Conservation (phyloP, 2,329 filamentous ascomycete genomes). For the Alternaria panax region DNA sequence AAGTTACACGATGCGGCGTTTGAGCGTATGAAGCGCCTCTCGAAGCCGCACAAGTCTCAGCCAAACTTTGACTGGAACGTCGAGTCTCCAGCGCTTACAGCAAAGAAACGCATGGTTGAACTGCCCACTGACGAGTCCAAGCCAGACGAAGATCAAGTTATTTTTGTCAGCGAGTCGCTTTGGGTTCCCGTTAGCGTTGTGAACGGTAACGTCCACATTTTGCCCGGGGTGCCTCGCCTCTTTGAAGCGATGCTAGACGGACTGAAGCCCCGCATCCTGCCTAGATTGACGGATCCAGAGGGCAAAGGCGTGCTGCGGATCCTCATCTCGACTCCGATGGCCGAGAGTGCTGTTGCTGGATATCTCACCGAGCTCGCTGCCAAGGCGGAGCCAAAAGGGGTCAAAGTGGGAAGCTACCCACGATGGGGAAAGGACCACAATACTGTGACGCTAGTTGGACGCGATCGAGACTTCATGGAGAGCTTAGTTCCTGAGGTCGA, state of each 20-base stretch:
- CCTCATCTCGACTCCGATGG: conserved; percentile 83
- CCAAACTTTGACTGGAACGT: conserved; percentile 84
- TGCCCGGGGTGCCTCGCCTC: conserved; percentile 86
- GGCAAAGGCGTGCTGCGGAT: conserved; percentile 81
- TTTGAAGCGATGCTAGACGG: conserved; percentile 82
- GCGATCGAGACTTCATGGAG: conserved; percentile 79
- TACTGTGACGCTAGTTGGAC: conserved; percentile 85
- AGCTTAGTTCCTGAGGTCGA: conserved; percentile 79
- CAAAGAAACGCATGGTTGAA: conserved; percentile 89
- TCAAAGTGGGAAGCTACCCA: conserved; percentile 96
- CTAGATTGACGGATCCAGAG: conserved; percentile 78
- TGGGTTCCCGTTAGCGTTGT: conserved; percentile 93
- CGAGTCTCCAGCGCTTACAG: conserved; percentile 77
- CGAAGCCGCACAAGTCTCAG: conserved; percentile 74
- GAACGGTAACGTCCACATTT: conserved; percentile 91
- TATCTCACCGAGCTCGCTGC: conserved; percentile 82
- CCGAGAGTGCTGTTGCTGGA: conserved; percentile 83
- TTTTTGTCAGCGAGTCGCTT: conserved; percentile 80
- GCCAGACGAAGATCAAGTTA: conserved; percentile 72
- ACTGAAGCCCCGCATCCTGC: conserved; percentile 73
- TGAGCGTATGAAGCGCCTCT: conserved; percentile 82
- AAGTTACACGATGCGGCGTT: conserved; percentile 79
- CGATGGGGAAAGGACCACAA: conserved; percentile 88
- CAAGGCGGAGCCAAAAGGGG: conserved; percentile 74
- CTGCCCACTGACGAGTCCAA: conserved; percentile 76